Evolutionary conservation across 23 red algal genomes (phyloP).

Genomic region (Gracilaria domingensis): DNA sequence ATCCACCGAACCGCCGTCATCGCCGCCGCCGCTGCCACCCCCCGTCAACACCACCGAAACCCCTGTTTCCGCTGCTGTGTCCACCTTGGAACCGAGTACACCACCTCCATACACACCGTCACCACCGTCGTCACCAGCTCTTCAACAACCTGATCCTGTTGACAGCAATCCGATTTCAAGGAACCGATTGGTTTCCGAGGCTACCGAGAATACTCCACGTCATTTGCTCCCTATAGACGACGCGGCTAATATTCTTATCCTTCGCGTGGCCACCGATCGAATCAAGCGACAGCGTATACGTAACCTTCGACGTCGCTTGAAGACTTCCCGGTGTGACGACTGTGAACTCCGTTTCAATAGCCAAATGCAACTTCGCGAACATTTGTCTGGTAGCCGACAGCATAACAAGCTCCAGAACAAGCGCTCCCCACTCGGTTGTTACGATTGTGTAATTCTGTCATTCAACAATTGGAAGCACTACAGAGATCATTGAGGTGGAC

Average conservation of each 20-base stretch:
- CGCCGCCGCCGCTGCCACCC: background rate
- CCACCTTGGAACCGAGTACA: background rate
- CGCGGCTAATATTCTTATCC: background rate
- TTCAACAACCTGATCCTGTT: background rate
- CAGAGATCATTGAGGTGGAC: no score
- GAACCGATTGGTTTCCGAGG: background rate
- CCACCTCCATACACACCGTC: no score
- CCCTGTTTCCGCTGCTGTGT: background rate
- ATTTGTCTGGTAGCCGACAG: background rate
- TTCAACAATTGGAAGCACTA: conserved; percentile 25
- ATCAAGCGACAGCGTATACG: background rate
- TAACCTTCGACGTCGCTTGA: background rate
- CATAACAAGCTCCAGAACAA: background rate
- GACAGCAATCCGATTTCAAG: background rate
- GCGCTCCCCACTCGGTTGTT: background rate
- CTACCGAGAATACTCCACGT: no score
- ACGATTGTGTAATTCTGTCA: background rate
- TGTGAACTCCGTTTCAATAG: no score
- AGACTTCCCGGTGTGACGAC: background rate
- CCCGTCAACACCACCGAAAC: background rate
- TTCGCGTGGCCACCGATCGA: background rate
- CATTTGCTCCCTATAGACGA: no score
- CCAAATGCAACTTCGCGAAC: no score
- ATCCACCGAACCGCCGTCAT: no score
- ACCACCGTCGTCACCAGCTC: no score